phyloP scores from a whole-genome alignment of 2,329 filamentous ascomycete genomes.

The Chaetomium olivaceum region DNA sequence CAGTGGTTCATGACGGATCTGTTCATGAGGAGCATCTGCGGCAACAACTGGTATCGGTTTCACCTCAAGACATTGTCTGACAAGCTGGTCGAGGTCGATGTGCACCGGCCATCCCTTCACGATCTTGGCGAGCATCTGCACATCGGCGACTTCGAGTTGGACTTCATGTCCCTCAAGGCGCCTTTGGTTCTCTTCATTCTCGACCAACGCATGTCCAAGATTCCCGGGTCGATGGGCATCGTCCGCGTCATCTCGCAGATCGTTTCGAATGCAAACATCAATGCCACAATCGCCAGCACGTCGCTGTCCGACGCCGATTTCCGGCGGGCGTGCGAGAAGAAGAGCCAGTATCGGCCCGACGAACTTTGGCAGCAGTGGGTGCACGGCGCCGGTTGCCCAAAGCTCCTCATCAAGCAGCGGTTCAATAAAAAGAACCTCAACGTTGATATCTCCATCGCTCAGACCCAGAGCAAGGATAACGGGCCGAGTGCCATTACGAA shows the following conservation, averaged over 20 bases:
- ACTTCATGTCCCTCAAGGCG: constrained; percentile 90
- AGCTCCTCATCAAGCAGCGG: constrained; percentile 79
- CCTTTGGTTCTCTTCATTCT: constrained; percentile 90
- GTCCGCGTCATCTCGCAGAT: constrained; percentile 83
- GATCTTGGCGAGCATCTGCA: constrained; percentile 76
- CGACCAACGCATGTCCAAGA: constrained; percentile 86
- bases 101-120: constrained; percentile 77
- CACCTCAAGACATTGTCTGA: constrained; percentile 85
- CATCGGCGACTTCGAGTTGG: constrained; percentile 79
- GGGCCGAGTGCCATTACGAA: constrained; percentile 50
- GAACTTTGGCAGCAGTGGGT: constrained; percentile 95
- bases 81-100: constrained; percentile 75
- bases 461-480: constrained; percentile 57
- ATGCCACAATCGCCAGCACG: constrained; percentile 36
- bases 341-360: constrained; percentile 83
- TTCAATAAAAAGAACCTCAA: constrained; percentile 99
- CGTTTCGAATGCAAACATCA: constrained; percentile 78
- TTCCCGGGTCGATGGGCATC: constrained; percentile 79
- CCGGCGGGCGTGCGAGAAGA: constrained; percentile 80
- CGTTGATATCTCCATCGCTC: constrained; percentile 85
- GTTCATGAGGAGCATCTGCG: constrained; percentile 86
- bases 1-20: constrained; percentile 94
- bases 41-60: constrained; percentile 92
- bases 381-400: constrained; percentile 81
- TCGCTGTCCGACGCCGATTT: constrained; percentile 55